Evolutionary conservation across 371 early-diverging fungal genomes (phyloP), one percentile per base, ranked within the genome.

Genomic region (Zychaea mexicana): DNA sequence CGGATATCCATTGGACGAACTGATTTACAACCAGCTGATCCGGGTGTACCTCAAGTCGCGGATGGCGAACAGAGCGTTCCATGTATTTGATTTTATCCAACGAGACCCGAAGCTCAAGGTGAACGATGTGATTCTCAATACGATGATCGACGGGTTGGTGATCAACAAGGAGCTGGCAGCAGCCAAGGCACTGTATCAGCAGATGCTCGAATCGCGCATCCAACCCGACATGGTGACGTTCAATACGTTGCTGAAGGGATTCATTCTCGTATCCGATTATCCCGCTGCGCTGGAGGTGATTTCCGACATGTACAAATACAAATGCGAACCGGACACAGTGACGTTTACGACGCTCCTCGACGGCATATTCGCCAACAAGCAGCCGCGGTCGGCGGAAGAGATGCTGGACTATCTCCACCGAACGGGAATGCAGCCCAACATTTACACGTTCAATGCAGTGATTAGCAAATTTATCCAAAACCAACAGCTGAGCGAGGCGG

Each of bases 161-260:
- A 77, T 77, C 32, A 77, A 75, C 46, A 62, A 65, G 6, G 78
- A 82, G 62, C 49, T 74, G 19, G 52, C 64, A 0, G 73, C 73
- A 12, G 79, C 82, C 21, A 62, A 62, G 4, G 24, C 59, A n/a
- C 30, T 82, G 12, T 79, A 79, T 32, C 49, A 61, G 21, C 72
- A 76, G 36, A 79, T 82, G 73, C n/a, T 49, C 2, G 68, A 67
- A 2, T 33, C 69, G 9, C 30, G 63, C 2, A 69, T 72, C 28
- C 68, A 67, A 10, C 84, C 84, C 2, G 78, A 84, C 38, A 67
- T 74, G 52, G 60, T 82, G 19, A 84, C 84, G 0, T 79, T 74
- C 46, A 84, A 84, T 42, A 84, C 81, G 9, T 68, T 84, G 61
- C 57, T 84, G 36, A 76, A 78, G 33, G 82, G 82, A 3, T 76